Evolutionary conservation across 352 stramenopile genomes (phyloP), one percentile per base, ranked within the genome.

Genomic region (Phytophthora boehmeriae): DNA sequence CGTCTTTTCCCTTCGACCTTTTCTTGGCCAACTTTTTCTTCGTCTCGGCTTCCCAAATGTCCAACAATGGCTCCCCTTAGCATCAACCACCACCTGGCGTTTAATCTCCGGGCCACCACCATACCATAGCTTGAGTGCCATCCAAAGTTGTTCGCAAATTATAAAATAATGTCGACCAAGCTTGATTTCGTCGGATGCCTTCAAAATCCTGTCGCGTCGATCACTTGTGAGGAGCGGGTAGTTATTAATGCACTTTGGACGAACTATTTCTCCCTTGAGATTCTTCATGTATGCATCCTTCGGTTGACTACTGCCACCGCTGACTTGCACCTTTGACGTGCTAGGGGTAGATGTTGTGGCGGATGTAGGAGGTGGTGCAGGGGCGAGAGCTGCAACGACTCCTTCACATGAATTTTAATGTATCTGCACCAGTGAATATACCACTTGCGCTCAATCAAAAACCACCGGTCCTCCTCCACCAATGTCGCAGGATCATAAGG

Each of bases 91-190:
- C 11, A 98, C 92, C n/a, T 79, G 83, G 5, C 93, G 80, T 43
- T 84, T 79, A 50, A 98, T 82, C 53, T 93, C 78, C 1, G 93
- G 93, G 0, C 90, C 92, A 22, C 90, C 93, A 32, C 90, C 88
- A 59, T 98, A 98, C 93, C 93, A 98, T 8, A 89, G 54, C 54
- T 97, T 95, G 5, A 98, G 71, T 25, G 82, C 89, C 64, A 95
- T 90, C 88, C 88, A 98, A 8, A 97, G 73, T 49, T 90, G 82
- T 57, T 95, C 88, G 20, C 75, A 81, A 23, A 98, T 83, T 5
- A 98, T 80, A 19, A 95, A 75, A 61, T 92, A 96, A 54, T 97
- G 87, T 28, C 88, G 87, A 1, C 80, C 85, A 8, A 83, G 46
- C 48, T 91, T 89, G 61, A 94, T 88, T 27, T 95, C 84, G 9